Base-by-base conservation (phyloP, 23 red algal genomes). In the Gracilaria vermiculophylla region DNA sequence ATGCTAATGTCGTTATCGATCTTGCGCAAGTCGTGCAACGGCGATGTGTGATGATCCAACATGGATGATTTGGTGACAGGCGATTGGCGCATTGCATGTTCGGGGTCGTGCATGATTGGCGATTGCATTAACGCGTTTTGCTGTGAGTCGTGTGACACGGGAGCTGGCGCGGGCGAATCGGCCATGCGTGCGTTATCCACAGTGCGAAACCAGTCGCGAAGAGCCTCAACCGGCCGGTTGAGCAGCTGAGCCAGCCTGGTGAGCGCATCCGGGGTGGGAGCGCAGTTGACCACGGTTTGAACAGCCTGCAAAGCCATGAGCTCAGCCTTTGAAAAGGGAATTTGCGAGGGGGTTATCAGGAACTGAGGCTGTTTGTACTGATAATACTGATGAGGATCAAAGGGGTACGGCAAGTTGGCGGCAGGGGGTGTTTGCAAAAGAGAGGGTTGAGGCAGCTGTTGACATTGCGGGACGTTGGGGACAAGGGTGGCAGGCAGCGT, bases 291-390 rank as follows among this genome's bases (percentile, higher is more conserved):
- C 8, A 86, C 62, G 66, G 66, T 62, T 24, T 48, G 45, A 28
- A 44, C 81, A 40, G 61, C 81, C 43, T 64, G 81, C 13, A 86
- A 55, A 23, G 81, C 81, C 64, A 86, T n/a, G 32, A 71, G 31
- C 65, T 86, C 81, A 3, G 49, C 7, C 34, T 24, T 57, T 50
- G 76, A 79, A 60, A 79, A 79, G 28, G 76, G 34, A 79, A 23
- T 14, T 27, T 73, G 67, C 3, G 64, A 70, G 21, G 64, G 36
- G 8, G 42, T 10, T 7, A 73, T 24, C 23, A 73, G 42, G 39
- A 45, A 48, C 14, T 42, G 42, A 25, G 39, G 42, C 40, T 73
- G 36, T 42, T 23, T 73, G 42, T 73, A 73, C 40, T 3, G 67
- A 48, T 73, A 73, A 24, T 73, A 73, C 1, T 48, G 39, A 17